phyloP scores from a whole-genome alignment of 2,329 filamentous ascomycete species.

The Claviceps fusiformis region DNA sequence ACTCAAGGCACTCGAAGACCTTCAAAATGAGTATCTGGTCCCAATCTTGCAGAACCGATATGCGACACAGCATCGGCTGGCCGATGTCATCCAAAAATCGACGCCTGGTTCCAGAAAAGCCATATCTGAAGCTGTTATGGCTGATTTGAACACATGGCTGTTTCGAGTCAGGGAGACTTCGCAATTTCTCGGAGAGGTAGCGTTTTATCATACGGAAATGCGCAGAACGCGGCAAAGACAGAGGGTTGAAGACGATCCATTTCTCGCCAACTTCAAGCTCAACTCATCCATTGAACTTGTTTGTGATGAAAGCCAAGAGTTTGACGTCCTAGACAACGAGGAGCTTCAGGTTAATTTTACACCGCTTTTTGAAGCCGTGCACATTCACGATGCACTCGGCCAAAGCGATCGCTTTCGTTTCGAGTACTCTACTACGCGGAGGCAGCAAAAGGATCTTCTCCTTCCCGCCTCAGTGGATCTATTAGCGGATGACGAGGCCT shows the following conservation, averaged over 20 bases:
- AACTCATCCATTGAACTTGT: constrained; percentile 95
- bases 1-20: constrained; percentile 81
- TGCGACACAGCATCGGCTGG: constrained; percentile 86
- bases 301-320: constrained; percentile 89
- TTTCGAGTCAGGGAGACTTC: constrained; percentile 91
- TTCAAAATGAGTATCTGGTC: constrained; percentile 85
- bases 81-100: constrained; percentile 89
- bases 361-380: constrained; percentile 84
- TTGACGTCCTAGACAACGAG: constrained; percentile 89
- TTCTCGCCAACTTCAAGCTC: constrained; percentile 71
- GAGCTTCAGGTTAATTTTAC: constrained; percentile 91
- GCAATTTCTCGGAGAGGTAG: constrained; percentile 88
- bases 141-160: constrained; percentile 91
- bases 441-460: constrained; percentile 82
- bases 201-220: constrained; percentile 90
- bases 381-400: constrained; percentile 90
- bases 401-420: constrained; percentile 81
- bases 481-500: constrained; percentile 67
- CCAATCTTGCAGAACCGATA: constrained; percentile 65
- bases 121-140: constrained; percentile 95
- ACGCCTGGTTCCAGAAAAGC: constrained; percentile 84
- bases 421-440: constrained; percentile 83
- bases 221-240: constrained; percentile 73
- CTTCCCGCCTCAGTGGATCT: constrained; percentile 66
- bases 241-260: constrained; percentile 60